Evolutionary conservation across 2,329 filamentous ascomycete species (phyloP), one percentile per base, ranked within the genome.

Genomic region (Colletotrichum liriopes): DNA sequence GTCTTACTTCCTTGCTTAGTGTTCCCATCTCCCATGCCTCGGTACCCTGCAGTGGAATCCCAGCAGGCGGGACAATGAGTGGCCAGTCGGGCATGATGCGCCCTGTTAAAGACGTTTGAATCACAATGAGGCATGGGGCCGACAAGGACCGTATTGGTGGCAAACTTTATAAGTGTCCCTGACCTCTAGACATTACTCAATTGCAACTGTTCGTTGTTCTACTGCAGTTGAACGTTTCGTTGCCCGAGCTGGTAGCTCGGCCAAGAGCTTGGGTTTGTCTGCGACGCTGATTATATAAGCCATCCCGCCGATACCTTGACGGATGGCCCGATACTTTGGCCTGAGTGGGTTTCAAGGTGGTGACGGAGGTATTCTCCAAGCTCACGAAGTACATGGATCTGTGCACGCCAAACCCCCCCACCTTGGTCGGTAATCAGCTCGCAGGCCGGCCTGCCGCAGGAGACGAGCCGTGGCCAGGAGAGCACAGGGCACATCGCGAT

Each of bases 401-500:
- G 68, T 56, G 56, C 58, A 51, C 43, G 32, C 39, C 2, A 51
- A 52, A 52, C 35, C 58, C 35, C 58, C 52, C 69, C 69, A 72
- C 58, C 62, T 59, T 16, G 51, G 51, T 63, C 51, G 65, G 69
- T 60, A 67, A 68, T 68, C 65, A 62, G 51, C 41, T 67, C 58
- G 16, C 26, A 49, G 55, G 32, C 45, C 49, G 16, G 37, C 35
- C 32, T 52, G 37, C 35, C 18, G 54, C 35, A 61, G 55, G 32
- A 35, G 54, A 41, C 32, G 29, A 32, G 23, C 62, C 16, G 52
- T 60, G n/a, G 55, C 56, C 56, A 51, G 51, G 65, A 69, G 54
- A 73, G 73, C 73, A 74, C 71, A 73, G 73, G 73, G 67, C 73
- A 74, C 51, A 54, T 55, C 56, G 64, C 71, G 66, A 71, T 73